Conservation (phyloP, 2,329 filamentous ascomycete species). For the Diplocarpon mali region DNA sequence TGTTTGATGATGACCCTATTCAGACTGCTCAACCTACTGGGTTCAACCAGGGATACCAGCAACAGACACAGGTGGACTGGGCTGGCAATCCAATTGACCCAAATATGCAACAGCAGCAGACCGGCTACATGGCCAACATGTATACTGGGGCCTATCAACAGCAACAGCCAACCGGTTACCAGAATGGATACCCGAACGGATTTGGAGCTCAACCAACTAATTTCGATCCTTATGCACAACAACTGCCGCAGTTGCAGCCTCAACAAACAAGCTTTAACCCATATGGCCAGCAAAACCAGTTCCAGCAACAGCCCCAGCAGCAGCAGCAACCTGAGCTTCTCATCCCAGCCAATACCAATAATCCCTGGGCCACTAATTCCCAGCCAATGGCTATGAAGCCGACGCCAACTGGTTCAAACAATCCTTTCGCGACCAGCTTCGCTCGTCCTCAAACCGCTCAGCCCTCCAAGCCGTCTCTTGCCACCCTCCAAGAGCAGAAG, state of each 20-base stretch:
- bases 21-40: slow-evolving; percentile 59
- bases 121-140: slow-evolving; percentile 54
- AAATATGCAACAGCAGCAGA: slow-evolving; percentile 67
- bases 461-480: slow-evolving; percentile 57
- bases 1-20: slow-evolving; percentile 74
- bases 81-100: slow-evolving; percentile 89
- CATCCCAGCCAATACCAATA: slow-evolving; percentile 75
- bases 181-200: slow-evolving; percentile 59
- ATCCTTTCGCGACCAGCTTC: slow-evolving; percentile 79
- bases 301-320: slow-evolving; percentile 32
- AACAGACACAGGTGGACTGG: slow-evolving; percentile 93
- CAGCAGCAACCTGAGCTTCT: slow-evolving; percentile 46
- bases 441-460: slow-evolving; percentile 45
- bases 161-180: slow-evolving; percentile 51
- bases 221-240: slow-evolving; percentile 59
- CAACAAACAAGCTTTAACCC: slow-evolving; percentile 44
- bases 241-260: slow-evolving; percentile 46
- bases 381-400: slow-evolving; percentile 60
- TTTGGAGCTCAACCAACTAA: slow-evolving; percentile 58
- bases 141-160: slow-evolving; percentile 38
- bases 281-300: slow-evolving; percentile 35
- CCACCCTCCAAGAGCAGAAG: slow-evolving; percentile 74
- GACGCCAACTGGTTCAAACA: slow-evolving; percentile 90
- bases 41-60: slow-evolving; percentile 95
- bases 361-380: slow-evolving; percentile 71